These are phyloP conservation scores for Metarhizium brunneum DNA, from an alignment of 2,329 filamentous ascomycete genomes.

Conservation along the genomic window DNA sequence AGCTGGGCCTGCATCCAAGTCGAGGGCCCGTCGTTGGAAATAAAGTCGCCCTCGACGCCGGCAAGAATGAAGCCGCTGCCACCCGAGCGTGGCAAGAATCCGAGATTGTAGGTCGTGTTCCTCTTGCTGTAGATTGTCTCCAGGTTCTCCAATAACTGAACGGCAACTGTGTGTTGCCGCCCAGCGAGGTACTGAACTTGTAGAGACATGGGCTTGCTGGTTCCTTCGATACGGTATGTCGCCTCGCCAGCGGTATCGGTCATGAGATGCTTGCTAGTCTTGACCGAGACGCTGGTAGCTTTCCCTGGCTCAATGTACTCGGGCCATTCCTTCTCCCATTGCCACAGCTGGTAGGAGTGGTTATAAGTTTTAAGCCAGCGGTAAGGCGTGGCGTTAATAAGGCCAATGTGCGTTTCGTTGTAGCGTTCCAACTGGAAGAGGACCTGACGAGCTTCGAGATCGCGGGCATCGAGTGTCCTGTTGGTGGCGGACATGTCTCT, in stretches of 20 bases:
- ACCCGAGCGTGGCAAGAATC: slow-evolving; percentile 7
- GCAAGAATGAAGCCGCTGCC: slow-evolving; percentile 19
- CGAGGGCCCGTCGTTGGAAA: slow-evolving; percentile 14
- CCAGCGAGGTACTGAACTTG: slow-evolving; percentile 13
- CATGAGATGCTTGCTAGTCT: not conserved
- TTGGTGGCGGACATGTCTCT: too few species aligned
- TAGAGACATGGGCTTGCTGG: slow-evolving; percentile 16
- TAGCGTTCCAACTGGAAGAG: not conserved
- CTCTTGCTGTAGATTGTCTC: slow-evolving; percentile 12
- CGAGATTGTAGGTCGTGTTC: slow-evolving; percentile 9
- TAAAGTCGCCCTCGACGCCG: slow-evolving; percentile 21
- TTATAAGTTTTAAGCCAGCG: slow-evolving; percentile 14
- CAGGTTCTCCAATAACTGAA: slow-evolving; percentile 15
- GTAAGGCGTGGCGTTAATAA: slow-evolving; percentile 26
- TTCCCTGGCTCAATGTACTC: slow-evolving; percentile 18
- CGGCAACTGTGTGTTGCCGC: slow-evolving; percentile 3
- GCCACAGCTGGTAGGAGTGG: slow-evolving; percentile 11
- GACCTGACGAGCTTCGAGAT: not conserved
- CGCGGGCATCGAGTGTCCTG: not conserved
- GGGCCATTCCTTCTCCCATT: slow-evolving; percentile 15
- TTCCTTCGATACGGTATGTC: slow-evolving; percentile 19
- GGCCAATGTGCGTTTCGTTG: slow-evolving; percentile 11
- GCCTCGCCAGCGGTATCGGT: slow-evolving; percentile 19
- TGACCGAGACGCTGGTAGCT: slow-evolving; percentile 6
- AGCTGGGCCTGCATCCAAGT: slow-evolving; percentile 22